phyloP scores from a whole-genome alignment of 2,329 filamentous ascomycete species.

The Ophiocordyceps camponoti-rufipedis region DNA sequence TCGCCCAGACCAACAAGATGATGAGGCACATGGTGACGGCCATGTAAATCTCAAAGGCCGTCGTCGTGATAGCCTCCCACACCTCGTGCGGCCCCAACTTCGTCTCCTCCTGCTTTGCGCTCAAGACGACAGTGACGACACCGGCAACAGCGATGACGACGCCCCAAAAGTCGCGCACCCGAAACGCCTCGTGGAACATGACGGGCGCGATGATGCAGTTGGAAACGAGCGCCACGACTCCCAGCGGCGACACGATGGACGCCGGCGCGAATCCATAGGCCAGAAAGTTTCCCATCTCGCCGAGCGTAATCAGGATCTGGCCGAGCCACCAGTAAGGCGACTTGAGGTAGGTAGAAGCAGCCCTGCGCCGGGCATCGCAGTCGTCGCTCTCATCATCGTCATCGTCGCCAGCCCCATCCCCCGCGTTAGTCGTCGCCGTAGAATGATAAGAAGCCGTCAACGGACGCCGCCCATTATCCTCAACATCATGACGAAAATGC shows the following conservation, averaged over 20 bases:
- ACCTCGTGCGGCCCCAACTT: slow-evolving; percentile 84
- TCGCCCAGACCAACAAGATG: slow-evolving; percentile 59
- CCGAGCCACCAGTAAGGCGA: slow-evolving; percentile 96
- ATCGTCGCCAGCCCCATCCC: slow-evolving; percentile 6
- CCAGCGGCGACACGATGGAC: slow-evolving; percentile 89
- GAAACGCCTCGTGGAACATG: slow-evolving; percentile 81
- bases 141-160: slow-evolving; percentile 76
- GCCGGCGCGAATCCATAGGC: slow-evolving; percentile 96
- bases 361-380: slow-evolving; percentile 14
- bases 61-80: slow-evolving; percentile 70
- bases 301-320: slow-evolving; percentile 79
- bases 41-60: slow-evolving; percentile 84
- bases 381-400: slow-evolving; percentile 3
- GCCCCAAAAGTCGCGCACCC: slow-evolving; percentile 68
- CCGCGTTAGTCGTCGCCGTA: slow-evolving; percentile 25
- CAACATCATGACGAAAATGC: background rate
- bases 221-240: slow-evolving; percentile 89
- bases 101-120: slow-evolving; percentile 73
- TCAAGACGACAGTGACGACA: slow-evolving; percentile 82
- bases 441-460: background rate
- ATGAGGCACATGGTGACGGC: slow-evolving; percentile 61
- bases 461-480: background rate
- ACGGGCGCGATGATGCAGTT: slow-evolving; percentile 95
- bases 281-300: slow-evolving; percentile 90
- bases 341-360: slow-evolving; percentile 56